A percentile compares a stretch with the other conserved stretches of the same genome.
Evolutionary conservation across 768 basidiomycete genomes (phyloP).

Genomic region (Kwoniella dendrophila): DNA sequence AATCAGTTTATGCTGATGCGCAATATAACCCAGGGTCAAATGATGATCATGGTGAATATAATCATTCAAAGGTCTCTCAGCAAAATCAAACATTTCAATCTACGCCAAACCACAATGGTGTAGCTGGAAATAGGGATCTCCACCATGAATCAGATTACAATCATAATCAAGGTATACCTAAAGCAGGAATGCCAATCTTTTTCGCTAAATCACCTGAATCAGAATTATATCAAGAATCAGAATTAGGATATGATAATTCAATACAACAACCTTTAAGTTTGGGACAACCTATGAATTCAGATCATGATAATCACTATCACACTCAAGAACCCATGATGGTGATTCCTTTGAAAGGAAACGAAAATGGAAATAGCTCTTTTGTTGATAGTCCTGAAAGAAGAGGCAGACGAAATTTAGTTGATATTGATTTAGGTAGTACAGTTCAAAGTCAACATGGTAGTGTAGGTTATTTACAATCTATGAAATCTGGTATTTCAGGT

Average conservation of each 20-base stretch:
- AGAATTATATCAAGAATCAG: slow-evolving; percentile 8
- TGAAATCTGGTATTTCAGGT: slow-evolving; percentile 18
- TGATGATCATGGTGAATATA: background rate
- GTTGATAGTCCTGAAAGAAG: slow-evolving; percentile 4
- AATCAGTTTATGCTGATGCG: slow-evolving; percentile 7
- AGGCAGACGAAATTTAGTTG: slow-evolving; percentile 1
- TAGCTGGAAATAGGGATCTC: too few relatives aligned
- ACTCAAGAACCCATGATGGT: background rate
- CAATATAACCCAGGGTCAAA: background rate
- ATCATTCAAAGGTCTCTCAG: too few relatives aligned
- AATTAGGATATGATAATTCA: slow-evolving; percentile 13
- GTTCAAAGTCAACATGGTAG: slow-evolving; percentile 14
- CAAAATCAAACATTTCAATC: too few relatives aligned
- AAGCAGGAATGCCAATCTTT: background rate
- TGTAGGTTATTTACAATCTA: slow-evolving; percentile 19
- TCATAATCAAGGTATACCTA: background rate
- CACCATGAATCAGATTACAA: too few relatives aligned
- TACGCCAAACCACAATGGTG: too few relatives aligned
- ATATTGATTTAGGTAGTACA: slow-evolving; percentile 9
- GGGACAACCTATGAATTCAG: slow-evolving; percentile 9
- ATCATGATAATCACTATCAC: background rate
- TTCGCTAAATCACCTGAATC: slow-evolving; percentile 6
- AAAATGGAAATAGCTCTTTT: too few relatives aligned
- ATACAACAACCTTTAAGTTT: background rate
- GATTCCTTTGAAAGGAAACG: slow-evolving; percentile 11